Evolutionary conservation across 2,329 filamentous ascomycete species (phyloP), one percentile per base, ranked within the genome.

Genomic region (Esteya vermicola): DNA sequence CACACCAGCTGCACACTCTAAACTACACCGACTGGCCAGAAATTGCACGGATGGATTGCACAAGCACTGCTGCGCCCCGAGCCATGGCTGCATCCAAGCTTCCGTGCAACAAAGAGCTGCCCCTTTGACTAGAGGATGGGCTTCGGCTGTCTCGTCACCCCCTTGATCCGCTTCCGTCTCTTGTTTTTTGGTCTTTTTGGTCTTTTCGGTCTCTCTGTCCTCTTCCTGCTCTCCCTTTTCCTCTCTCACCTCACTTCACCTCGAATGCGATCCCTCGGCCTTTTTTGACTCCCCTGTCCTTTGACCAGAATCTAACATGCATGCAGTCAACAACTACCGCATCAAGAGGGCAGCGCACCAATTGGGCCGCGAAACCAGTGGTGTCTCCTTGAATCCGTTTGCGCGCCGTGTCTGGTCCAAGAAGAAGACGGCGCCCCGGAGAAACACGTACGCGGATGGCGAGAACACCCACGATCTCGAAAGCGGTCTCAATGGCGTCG

Each of bases 241-340:
- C 8, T 25, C 12, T 23, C 9, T 14, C 22, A 9, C 12, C 20
- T 9, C 20, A n/a, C 9, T 22, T 23, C 10, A 28, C 26, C 10
- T 14, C 26, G 10, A 28, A 28, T 13, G 4, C 6, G n/a, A 10
- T 13, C 10, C 21, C 19, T 14, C 33, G 20, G 12, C 20, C 20
- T 10, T 14, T 13, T 28, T 28, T 5, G 26, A 28, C 26, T 28
- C 10, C 10, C 26, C 5, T 13, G 5, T 28, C 26, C n/a, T n/a
- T n/a, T n/a, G n/a, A n/a, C n/a, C n/a, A n/a, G n/a, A 12, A 13
- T 35, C 47, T 46, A 44, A 49, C 42, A 48, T 49, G 43, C 9
- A 31, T n/a, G 34, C 53, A 69, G 66, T 67, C 57, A 69, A 70
- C 47, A 53, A 58, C 32, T 63, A 58, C 48, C 56, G 54, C 39